A percentile compares a stretch with the other conserved stretches of the same genome.
These are phyloP conservation scores for Mallotus nudiflorus DNA, from an alignment of 345 rosid species.

Conservation along the genomic window DNA sequence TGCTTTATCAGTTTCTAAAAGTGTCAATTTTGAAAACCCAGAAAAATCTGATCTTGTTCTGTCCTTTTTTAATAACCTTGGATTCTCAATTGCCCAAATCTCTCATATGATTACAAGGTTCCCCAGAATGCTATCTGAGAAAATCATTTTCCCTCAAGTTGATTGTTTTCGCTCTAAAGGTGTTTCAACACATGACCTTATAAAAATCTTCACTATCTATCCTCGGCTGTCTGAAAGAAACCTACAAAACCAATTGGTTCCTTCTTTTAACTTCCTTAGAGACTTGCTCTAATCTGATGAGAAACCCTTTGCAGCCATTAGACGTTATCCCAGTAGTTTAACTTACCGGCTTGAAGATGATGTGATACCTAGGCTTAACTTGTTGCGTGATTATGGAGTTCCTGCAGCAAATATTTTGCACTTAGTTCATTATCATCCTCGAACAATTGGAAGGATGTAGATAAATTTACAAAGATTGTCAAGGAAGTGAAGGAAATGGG, in stretches of 20 bases:
- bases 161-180: constrained; percentile 27
- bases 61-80: constrained; percentile 17
- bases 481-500: constrained; percentile 46
- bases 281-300: constrained; percentile 1
- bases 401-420: not conserved
- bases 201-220: not conserved
- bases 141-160: constrained; percentile 34
- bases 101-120: constrained; percentile 1
- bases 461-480: constrained; percentile 5
- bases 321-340: not conserved
- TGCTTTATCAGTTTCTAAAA: constrained; percentile 23
- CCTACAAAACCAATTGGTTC: constrained; percentile 15
- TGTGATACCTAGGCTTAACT: not conserved
- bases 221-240: constrained; percentile 9
- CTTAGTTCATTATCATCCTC: not conserved
- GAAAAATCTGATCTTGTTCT: constrained; percentile 25
- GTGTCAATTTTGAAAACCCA: constrained; percentile 17
- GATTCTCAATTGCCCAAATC: constrained; percentile 34
- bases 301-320: not conserved
- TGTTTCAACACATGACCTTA: constrained; percentile 12
- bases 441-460: not conserved
- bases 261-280: constrained; percentile 13
- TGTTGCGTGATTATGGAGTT: constrained; percentile 19
- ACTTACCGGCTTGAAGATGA: not conserved
- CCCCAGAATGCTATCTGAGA: constrained; percentile 24